Base-by-base conservation (phyloP, 345 rosid species). In the Passiflora organensis region DNA sequence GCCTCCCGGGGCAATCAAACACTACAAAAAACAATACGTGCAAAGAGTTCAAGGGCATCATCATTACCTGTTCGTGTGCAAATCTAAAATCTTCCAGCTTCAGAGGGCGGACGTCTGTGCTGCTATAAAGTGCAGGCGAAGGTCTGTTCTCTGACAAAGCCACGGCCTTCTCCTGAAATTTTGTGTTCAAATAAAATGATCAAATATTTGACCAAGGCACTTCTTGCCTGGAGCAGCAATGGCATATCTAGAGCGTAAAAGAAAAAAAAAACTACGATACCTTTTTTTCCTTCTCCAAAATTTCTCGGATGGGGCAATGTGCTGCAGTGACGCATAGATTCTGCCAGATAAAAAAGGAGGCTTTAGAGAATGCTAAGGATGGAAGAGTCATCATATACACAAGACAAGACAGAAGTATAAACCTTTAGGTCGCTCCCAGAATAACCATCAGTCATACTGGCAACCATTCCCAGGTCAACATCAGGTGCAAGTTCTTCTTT, bases 391-490 rank as follows among this genome's bases (percentile, higher is more conserved):
- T n/a, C 11, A 25, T 6, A 20, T 1, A 0, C 2, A 15, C 2
- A 1, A 18, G 5, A 6, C n/a, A 21, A 46, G 17, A 9, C 17
- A 21, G 25, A 42, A 23, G n/a, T n/a, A 11, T 18, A 23, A 50
- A 91, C 99, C 99, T 89, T 93, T 39, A 93, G 69, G 71, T 93
- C 99, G 61, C 99, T 93, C 64, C 97, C 97, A 44, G 99, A 93
- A 69, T 86, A 93, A 45, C 99, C 99, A 58, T 86, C 90, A 13
- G 97, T 82, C 96, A 93, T 86, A 52, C 60, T 79, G 24, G 97
- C 99, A 64, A 85, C 76, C 43, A 88, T 88, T 77, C 78, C 97
- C 54, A 89, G 67, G 60, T 86, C 85, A 21, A 89, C 78, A 67
- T 78, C 85, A 14, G 86, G 55, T 32, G 81, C 71, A 64, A 93